phyloP scores from a whole-genome alignment of 2,329 filamentous ascomycete species.

The Orbilia oligospora region DNA sequence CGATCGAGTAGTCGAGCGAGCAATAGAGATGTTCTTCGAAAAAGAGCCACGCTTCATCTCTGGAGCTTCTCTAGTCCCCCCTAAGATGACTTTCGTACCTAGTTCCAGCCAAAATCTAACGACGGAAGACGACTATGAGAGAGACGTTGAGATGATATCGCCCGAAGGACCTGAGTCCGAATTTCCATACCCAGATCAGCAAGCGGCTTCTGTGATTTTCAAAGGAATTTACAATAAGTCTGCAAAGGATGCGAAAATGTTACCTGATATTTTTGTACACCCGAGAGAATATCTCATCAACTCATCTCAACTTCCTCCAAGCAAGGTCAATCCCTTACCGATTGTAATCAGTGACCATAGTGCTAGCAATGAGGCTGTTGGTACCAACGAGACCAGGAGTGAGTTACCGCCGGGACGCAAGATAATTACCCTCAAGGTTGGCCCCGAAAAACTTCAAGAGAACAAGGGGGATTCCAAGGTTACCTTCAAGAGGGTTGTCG shows the following conservation, averaged over 20 bases:
- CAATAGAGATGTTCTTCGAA: not conserved
- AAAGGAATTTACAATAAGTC: not conserved
- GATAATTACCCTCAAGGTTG: not conserved
- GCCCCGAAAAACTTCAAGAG: too few species aligned
- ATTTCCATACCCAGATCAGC: not conserved
- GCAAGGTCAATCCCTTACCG: too few species aligned
- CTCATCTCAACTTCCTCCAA: too few species aligned
- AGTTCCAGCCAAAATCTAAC: too few species aligned
- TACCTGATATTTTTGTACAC: not conserved
- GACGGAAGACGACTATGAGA: not conserved
- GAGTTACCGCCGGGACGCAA: not conserved
- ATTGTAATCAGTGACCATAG: not conserved
- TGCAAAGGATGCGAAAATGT: not conserved
- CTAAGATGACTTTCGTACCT: too few species aligned
- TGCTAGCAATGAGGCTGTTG: not conserved
- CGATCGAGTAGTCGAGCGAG: not conserved
- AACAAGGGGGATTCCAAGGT: not conserved
- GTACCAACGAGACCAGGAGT: too few species aligned
- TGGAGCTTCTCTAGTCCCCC: too few species aligned
- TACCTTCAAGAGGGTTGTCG: constrained; percentile 17
- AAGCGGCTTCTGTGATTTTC: not conserved
- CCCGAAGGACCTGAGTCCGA: not conserved
- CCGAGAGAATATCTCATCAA: not conserved
- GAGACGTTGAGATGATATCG: not conserved
- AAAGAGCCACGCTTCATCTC: not conserved